phyloP scores from a whole-genome alignment of 331 rosid species.

The Phaseolus coccineus region DNA sequence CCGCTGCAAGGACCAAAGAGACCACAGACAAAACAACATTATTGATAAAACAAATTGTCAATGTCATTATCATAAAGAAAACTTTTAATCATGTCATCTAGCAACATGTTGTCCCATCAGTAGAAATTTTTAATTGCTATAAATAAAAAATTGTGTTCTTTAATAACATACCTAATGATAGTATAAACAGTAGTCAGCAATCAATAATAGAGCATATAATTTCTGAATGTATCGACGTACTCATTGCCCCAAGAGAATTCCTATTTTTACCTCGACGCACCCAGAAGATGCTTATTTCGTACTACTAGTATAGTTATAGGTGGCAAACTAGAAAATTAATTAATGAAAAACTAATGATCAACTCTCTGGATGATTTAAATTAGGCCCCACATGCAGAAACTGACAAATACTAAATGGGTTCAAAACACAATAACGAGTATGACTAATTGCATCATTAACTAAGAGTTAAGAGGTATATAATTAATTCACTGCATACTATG shows the following conservation, averaged over 20 bases:
- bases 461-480: conserved; percentile 13
- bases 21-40: not conserved
- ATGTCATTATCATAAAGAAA: not conserved
- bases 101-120: not conserved
- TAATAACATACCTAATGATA: not conserved
- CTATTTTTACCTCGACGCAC: not conserved
- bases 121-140: not conserved
- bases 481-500: conserved; percentile 32
- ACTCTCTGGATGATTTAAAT: conserved; percentile 38
- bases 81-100: not conserved
- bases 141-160: not conserved
- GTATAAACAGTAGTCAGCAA: not conserved
- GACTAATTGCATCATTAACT: conserved; percentile 25
- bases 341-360: conserved; percentile 26
- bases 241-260: conserved; percentile 14
- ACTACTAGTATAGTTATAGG: conserved; percentile 18
- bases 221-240: conserved; percentile 15
- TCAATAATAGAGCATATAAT: conserved; percentile 21
- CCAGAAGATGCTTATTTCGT: conserved; percentile 28
- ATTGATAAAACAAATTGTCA: conserved; percentile 7
- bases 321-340: conserved; percentile 42
- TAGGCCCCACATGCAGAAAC: conserved; percentile 53
- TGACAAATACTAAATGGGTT: conserved; percentile 36
- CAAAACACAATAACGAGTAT: not conserved
- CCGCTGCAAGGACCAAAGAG: conserved; percentile 58